Percentiles rank a stretch among this genome's conserved stretches.
These are phyloP conservation scores for Selaginella moellendorffii DNA, from an alignment of 75 land plant species.

Conservation along the genomic window DNA sequence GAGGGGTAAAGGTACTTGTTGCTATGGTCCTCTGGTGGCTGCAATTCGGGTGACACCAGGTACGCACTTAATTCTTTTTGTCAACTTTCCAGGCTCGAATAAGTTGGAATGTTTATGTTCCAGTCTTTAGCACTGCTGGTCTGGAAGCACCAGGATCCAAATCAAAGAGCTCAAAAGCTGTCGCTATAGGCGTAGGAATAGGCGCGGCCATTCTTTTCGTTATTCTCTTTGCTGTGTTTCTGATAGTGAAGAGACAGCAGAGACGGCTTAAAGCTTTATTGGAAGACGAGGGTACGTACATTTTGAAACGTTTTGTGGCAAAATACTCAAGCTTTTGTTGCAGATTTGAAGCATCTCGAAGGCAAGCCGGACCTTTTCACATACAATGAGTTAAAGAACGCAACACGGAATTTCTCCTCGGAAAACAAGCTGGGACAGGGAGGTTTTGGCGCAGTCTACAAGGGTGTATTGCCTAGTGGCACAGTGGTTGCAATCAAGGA, in stretches of 20 bases:
- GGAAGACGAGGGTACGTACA: neutral
- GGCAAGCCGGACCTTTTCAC: neutral
- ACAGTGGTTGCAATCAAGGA: constrained; percentile 50
- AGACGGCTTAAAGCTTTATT: neutral
- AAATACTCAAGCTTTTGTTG: neutral
- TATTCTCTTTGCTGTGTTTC: neutral
- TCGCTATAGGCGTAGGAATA: neutral
- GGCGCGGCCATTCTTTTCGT: neutral
- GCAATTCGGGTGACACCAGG: constrained; percentile 8
- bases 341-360: neutral
- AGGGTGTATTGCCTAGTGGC: constrained; percentile 25
- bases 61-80: neutral
- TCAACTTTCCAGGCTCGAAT: neutral
- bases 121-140: neutral
- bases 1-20: constrained; percentile 4
- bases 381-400: neutral
- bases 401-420: neutral
- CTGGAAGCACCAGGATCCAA: neutral
- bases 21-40: constrained; percentile 1
- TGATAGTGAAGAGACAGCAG: neutral
- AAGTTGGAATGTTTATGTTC: neutral
- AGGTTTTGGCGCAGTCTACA: neutral
- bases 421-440: neutral
- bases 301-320: neutral
- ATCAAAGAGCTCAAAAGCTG: constrained; percentile 1